Evolutionary conservation across 2,329 filamentous ascomycete genomes (phyloP), one percentile per base, ranked within the genome.

Genomic region (Sclerotinia sclerotiorum): DNA sequence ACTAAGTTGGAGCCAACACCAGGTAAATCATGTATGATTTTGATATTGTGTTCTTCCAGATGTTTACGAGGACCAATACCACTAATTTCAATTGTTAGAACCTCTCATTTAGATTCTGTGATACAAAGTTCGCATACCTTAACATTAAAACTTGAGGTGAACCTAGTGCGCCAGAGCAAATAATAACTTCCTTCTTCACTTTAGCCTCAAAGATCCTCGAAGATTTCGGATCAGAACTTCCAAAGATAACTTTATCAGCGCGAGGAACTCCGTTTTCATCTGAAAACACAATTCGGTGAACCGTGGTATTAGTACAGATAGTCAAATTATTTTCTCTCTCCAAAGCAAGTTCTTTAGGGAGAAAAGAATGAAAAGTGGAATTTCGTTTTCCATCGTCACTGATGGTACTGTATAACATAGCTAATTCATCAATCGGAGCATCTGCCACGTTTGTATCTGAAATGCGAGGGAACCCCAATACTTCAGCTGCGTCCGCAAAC

Each of bases 131-230:
- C 17, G 17, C 49, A n/a, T 42, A 70, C 68, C 69, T 68, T 17
- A 65, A 51, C 68, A 70, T 60, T 32, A 68, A 54, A 35, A 69
- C 44, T 61, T 68, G 68, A 17, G 68, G 68, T 13, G 64, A 67
- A 17, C 58, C 67, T 3, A 70, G 17, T 27, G 63, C 51, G 32
- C 63, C 64, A n/a, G 52, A 64, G 24, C 68, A 67, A 48, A 69
- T 32, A 46, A 65, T 61, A 10, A 69, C 68, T 48, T 70, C 57
- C 42, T 69, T 69, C 13, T 44, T 64, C 6, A 67, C 67, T 29
- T 39, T 65, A 1, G 52, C 58, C 10, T 54, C 51, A 17, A 69
- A 69, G 13, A 1, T 39, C 42, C 60, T 65, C 2, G 63, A 7
- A 32, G 29, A 51, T 51, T 32, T 67, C n/a, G 19, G 17, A 15